phyloP scores from a whole-genome alignment of 73 alveolate genomes.

The Tetrahymena elliotti region DNA sequence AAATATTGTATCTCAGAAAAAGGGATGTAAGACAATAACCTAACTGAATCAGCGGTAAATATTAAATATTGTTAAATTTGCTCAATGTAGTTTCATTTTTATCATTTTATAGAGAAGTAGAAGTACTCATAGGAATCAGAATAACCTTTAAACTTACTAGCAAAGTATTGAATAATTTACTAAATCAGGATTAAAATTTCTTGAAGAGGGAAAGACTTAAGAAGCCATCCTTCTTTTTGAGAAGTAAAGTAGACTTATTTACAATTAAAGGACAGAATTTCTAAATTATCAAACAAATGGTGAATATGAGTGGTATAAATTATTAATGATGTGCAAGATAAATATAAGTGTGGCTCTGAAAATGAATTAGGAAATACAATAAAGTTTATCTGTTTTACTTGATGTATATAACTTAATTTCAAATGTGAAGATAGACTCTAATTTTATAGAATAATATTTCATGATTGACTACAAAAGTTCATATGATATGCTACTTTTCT shows the following conservation, averaged over 20 bases:
- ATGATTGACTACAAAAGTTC: background rate
- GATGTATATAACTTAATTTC: background rate
- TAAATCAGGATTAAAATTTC: background rate
- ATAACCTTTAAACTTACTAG: background rate
- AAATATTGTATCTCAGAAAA: too few relatives aligned
- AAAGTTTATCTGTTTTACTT: background rate
- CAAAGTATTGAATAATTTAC: background rate
- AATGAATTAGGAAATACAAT: background rate
- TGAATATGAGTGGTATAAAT: background rate
- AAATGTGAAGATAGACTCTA: background rate
- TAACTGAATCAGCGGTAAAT: background rate
- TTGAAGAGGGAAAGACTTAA: background rate
- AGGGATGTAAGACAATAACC: background rate
- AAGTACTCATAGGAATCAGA: background rate
- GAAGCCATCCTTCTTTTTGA: background rate
- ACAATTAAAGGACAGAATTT: background rate
- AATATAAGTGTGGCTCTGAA: background rate
- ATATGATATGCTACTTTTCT: background rate
- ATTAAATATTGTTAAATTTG: too few relatives aligned
- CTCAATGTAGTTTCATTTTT: too few relatives aligned
- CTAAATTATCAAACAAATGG: background rate
- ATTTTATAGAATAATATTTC: background rate
- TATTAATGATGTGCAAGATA: background rate
- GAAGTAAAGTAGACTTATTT: background rate
- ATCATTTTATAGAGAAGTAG: background rate